These are phyloP conservation scores for Backusella psychrophila DNA, from an alignment of 192 early-diverging fungal genomes.

Conservation along the genomic window DNA sequence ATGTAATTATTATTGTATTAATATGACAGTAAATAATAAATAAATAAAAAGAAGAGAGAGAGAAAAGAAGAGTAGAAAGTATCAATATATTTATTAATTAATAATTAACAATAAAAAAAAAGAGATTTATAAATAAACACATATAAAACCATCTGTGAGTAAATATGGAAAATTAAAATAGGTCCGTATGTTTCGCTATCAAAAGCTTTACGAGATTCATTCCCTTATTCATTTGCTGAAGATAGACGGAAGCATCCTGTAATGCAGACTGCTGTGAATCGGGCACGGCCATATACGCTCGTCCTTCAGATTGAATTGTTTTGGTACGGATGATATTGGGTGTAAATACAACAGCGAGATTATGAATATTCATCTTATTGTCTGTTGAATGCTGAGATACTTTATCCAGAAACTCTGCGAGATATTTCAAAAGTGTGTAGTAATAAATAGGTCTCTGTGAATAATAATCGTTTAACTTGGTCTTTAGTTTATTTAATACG, in stretches of 20 bases:
- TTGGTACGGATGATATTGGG: slow-evolving; percentile 74
- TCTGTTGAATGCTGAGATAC: slow-evolving; percentile 60
- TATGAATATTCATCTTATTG: slow-evolving; percentile 85
- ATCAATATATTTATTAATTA: background rate
- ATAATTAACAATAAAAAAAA: background rate
- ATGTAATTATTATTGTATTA: too few species aligned
- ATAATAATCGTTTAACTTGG: slow-evolving; percentile 30
- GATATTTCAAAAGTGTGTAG: slow-evolving; percentile 53
- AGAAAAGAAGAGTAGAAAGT: background rate
- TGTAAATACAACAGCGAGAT: slow-evolving; percentile 84
- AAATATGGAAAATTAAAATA: slow-evolving; percentile 2
- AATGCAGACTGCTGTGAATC: slow-evolving; percentile 9
- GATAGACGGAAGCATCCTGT: slow-evolving; percentile 16
- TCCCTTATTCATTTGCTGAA: slow-evolving; percentile 33
- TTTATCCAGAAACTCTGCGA: slow-evolving; percentile 68
- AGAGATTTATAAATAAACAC: background rate
- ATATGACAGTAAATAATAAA: background rate
- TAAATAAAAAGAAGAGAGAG: background rate
- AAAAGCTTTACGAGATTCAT: slow-evolving; percentile 20
- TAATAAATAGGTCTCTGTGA: slow-evolving; percentile 50
- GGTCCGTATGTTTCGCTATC: background rate
- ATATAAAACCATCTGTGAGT: background rate
- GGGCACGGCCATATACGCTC: background rate
- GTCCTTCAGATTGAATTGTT: background rate
- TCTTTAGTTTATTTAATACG: slow-evolving; percentile 16